Evolutionary conservation across 371 early-diverging fungal genomes (phyloP).

Genomic region (Zancudomyces culisetae): DNA sequence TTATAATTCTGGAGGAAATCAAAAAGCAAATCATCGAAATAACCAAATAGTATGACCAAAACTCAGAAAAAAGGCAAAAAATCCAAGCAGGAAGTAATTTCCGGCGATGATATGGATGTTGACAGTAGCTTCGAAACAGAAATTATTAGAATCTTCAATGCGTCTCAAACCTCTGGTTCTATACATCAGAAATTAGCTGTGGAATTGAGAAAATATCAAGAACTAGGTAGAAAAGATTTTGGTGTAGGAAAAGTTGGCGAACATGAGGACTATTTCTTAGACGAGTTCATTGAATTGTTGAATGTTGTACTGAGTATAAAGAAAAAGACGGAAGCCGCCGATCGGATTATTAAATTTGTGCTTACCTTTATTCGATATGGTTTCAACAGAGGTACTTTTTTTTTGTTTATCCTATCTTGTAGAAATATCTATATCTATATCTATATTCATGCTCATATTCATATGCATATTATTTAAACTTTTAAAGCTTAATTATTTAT

Average conservation of each 20-base stretch:
- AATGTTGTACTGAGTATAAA: slow-evolving; percentile 52
- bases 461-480: too few species aligned
- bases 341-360: slow-evolving; percentile 51
- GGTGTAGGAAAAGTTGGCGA: slow-evolving; percentile 1
- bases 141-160: slow-evolving; percentile 40
- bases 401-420: too few species aligned
- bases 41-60: too few species aligned
- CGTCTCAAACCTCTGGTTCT: slow-evolving; percentile 45
- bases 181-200: slow-evolving; percentile 50
- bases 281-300: slow-evolving; percentile 45
- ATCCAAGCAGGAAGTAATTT: too few species aligned
- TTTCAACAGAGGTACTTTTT: slow-evolving; percentile 29
- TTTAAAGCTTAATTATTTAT: too few species aligned
- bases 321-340: slow-evolving; percentile 48
- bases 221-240: not conserved
- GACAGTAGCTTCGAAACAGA: too few species aligned
- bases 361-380: slow-evolving; percentile 52
- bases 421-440: too few species aligned
- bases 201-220: slow-evolving; percentile 54
- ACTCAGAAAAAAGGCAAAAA: too few species aligned
- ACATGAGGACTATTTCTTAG: slow-evolving; percentile 36
- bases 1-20: too few species aligned
- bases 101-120: too few species aligned
- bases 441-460: too few species aligned
- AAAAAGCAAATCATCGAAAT: too few species aligned